These are phyloP conservation scores for Verbascum thapsus DNA, from an alignment of 257 asterid species.

Conservation along the genomic window DNA sequence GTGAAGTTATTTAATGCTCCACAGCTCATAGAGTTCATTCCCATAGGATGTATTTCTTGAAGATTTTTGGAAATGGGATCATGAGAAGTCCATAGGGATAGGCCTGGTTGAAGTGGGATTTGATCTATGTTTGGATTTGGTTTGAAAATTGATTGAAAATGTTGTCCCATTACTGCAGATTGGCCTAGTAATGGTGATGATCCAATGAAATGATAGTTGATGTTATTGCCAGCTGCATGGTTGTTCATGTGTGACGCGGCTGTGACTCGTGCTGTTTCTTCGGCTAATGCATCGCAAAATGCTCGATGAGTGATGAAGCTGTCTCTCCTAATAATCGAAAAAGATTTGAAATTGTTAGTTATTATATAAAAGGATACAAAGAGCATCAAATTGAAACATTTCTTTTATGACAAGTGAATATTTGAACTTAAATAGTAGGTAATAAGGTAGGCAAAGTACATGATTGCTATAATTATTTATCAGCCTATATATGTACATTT, in stretches of 20 bases:
- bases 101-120: slow-evolving; percentile 42
- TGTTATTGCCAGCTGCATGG: too few species aligned
- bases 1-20: slow-evolving; percentile 26
- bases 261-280: slow-evolving; percentile 81
- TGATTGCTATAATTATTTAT: neutral
- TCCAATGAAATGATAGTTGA: slow-evolving; percentile 61
- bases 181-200: too few species aligned
- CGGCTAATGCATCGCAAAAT: slow-evolving; percentile 90
- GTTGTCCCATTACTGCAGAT: too few species aligned
- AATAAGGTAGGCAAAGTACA: too few species aligned
- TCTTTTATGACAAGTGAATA: too few species aligned
- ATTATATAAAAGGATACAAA: neutral
- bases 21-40: slow-evolving; percentile 31
- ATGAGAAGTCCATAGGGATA: slow-evolving; percentile 59
- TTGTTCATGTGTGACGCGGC: slow-evolving; percentile 72
- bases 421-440: too few species aligned
- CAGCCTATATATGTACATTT: too few species aligned
- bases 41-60: slow-evolving; percentile 55
- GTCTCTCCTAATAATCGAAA: slow-evolving; percentile 63
- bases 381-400: too few species aligned
- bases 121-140: slow-evolving; percentile 44
- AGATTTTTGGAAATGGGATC: slow-evolving; percentile 42
- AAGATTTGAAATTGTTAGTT: slow-evolving; percentile 12
- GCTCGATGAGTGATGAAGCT: slow-evolving; percentile 97
- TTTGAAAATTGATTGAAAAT: slow-evolving; percentile 58